phyloP scores from a whole-genome alignment of 2,329 filamentous ascomycete species.

The Aureobasidium sp. region DNA sequence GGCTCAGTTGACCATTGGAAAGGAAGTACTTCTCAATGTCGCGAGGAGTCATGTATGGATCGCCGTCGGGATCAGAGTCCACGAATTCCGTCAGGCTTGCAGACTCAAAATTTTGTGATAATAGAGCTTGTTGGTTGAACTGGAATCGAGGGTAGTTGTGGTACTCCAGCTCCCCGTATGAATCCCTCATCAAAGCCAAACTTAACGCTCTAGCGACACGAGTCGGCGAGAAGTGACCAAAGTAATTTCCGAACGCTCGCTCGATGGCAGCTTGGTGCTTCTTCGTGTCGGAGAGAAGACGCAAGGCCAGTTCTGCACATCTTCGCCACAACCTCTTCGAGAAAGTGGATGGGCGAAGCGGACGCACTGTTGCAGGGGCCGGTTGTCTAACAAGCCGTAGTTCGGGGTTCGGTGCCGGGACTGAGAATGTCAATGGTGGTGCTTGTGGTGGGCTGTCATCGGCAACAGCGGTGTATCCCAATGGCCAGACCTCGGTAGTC shows the following conservation, averaged over 20 bases:
- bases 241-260: background rate
- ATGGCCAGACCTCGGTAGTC: no score
- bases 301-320: slow-evolving; percentile 1
- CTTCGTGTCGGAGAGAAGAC: background rate
- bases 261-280: background rate
- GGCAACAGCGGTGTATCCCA: background rate
- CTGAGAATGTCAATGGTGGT: background rate
- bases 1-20: background rate
- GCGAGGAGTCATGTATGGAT: slow-evolving; percentile 7
- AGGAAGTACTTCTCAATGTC: slow-evolving; percentile 6
- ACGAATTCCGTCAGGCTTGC: background rate
- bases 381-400: background rate
- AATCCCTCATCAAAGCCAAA: background rate
- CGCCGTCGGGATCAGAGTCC: background rate
- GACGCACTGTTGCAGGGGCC: background rate
- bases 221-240: background rate
- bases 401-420: background rate
- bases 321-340: slow-evolving; percentile 6
- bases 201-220: background rate
- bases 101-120: background rate
- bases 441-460: background rate
- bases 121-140: background rate
- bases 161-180: background rate
- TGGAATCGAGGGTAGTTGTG: background rate
- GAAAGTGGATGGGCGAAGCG: background rate